Evolutionary conservation across 2,329 filamentous ascomycete species (phyloP), one percentile per base, ranked within the genome.

Genomic region (Drechslerella coelobrocha): DNA sequence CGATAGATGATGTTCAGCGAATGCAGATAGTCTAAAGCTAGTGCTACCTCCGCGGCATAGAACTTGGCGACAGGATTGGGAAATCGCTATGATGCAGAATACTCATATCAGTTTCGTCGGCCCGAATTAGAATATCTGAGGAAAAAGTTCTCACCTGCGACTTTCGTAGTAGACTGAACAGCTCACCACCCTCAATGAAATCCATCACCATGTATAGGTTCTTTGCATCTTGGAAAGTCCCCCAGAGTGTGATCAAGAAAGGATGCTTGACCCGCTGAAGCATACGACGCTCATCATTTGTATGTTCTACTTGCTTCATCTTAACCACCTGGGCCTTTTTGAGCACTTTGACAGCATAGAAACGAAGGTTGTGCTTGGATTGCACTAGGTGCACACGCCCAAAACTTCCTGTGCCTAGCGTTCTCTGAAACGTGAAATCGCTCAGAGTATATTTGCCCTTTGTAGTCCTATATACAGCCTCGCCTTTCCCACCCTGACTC

Each of bases 161-260:
- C 81, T 99, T 97, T 76, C 94, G 86, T 76, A 99, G 82, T 76
- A 99, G 81, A 75, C 93, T 97, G 79, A 99, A 99, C 60, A 99
- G 84, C 83, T 99, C 94, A 77, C 94, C 94, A 75, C 94, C 94
- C 81, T 99, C 94, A 59, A 99, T 93, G 82, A 99, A 99, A 80
- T 99, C 94, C 94, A 99, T 99, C 77, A 99, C 94, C 94, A 99
- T 99, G 85, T 99, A 99, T 34, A 99, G 83, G 78, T 97, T 97
- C 81, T 88, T 92, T 54, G 88, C 85, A 77, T 99, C 94, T 79
- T 97, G 93, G 80, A 97, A 99, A 8, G 94, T 99, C 66, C 94
- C 94, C 94, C 94, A 99, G 41, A 99, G 83, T 1, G 94, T 99
- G 78, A 99, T 94, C 73, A 99, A 83, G 81, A 99, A 99, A 10